A percentile compares a stretch with the other conserved stretches of the same genome.
Evolutionary conservation across 257 asterid genomes (phyloP).

Genomic region (Solanum ossicruentum): DNA sequence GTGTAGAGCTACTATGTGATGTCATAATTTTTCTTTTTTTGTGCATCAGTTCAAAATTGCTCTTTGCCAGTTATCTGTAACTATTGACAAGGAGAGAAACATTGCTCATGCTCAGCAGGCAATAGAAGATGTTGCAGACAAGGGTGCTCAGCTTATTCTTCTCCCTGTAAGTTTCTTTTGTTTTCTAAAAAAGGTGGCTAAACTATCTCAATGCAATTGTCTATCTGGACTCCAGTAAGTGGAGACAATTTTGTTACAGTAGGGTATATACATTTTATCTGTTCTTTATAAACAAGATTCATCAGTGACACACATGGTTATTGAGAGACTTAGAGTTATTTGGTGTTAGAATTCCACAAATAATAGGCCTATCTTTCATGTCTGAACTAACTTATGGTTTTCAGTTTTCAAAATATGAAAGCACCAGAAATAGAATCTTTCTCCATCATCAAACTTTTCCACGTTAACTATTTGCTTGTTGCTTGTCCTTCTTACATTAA

Average conservation of each 20-base stretch:
- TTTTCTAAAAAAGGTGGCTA: not conserved
- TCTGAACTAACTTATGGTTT: not conserved
- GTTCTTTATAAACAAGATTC: not conserved
- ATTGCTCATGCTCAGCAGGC: constrained; percentile 55
- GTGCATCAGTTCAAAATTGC: constrained; percentile 70
- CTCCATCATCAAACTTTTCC: not conserved
- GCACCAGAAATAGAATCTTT: not conserved
- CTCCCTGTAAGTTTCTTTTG: constrained; percentile 48
- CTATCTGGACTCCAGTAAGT: not conserved
- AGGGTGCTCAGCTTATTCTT: constrained; percentile 71
- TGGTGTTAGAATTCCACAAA: not conserved
- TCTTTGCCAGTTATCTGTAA: constrained; percentile 71
- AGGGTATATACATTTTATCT: not conserved
- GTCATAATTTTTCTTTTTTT: not conserved
- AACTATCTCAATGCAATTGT: not conserved
- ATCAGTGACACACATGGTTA: not conserved
- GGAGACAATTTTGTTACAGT: not conserved
- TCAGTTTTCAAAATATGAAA: not conserved
- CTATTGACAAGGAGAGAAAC: constrained; percentile 50
- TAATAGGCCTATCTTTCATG: not conserved
- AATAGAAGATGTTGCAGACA: constrained; percentile 50
- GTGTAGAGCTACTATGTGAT: not conserved
- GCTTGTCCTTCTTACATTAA: not conserved
- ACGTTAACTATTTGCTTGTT: not conserved
- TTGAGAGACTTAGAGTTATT: not conserved